These are phyloP conservation scores for Saprolegnia diclina DNA, from an alignment of 352 stramenopile genomes.

Conservation along the genomic window DNA sequence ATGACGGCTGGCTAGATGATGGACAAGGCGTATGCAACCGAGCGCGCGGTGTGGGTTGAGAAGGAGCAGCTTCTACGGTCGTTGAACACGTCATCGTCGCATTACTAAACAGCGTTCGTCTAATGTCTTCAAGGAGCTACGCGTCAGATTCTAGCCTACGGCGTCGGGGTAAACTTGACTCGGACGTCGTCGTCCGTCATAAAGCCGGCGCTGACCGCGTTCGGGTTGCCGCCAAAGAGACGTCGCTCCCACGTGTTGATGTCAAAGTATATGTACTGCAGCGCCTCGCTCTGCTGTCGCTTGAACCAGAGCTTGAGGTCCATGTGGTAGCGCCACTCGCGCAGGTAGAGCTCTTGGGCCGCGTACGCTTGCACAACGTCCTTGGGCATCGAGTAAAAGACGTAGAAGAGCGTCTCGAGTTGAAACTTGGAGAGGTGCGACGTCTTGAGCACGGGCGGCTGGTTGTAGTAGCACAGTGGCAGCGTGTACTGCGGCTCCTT, in stretches of 20 bases:
- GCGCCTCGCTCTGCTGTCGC: slow-evolving; percentile 37
- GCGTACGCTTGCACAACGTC: slow-evolving; percentile 93
- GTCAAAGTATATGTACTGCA: slow-evolving; percentile 95
- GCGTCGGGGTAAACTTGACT: slow-evolving; percentile 86
- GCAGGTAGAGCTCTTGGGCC: slow-evolving; percentile 85
- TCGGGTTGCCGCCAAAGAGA: slow-evolving; percentile 89
- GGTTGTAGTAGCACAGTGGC: slow-evolving; percentile 86
- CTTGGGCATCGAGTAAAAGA: slow-evolving; percentile 98
- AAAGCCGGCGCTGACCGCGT: slow-evolving; percentile 80
- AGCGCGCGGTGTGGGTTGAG: slow-evolving; percentile 1
- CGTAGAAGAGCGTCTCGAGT: slow-evolving; percentile 98
- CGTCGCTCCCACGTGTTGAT: slow-evolving; percentile 92
- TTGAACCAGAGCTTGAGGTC: slow-evolving; percentile 98
- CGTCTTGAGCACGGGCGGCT: slow-evolving; percentile 95
- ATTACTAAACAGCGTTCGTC: not conserved
- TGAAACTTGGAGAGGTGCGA: slow-evolving; percentile 98
- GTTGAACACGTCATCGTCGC: not conserved
- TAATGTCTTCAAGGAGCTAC: not conserved
- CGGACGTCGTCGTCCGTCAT: slow-evolving; percentile 92
- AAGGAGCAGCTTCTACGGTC: not conserved
- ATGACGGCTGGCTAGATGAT: slow-evolving; percentile 28
- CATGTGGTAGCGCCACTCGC: slow-evolving; percentile 96
- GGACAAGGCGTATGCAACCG: slow-evolving; percentile 11
- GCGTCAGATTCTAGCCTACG: not conserved
- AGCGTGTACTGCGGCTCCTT: slow-evolving; percentile 81